These are phyloP conservation scores for Rostrohypoxylon terebratum DNA, from an alignment of 495 filamentous ascomycete genomes.

Conservation along the genomic window DNA sequence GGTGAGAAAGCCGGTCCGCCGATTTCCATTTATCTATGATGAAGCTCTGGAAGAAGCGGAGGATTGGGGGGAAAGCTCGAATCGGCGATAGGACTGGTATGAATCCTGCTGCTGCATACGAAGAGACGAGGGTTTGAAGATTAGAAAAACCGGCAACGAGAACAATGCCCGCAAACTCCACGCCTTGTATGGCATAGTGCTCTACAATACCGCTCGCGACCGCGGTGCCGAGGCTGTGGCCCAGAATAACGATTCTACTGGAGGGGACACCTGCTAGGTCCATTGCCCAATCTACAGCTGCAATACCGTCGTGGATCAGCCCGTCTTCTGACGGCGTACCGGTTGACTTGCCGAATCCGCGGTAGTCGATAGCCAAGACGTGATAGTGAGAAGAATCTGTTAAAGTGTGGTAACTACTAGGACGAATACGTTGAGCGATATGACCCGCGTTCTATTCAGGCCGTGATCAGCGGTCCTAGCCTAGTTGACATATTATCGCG, in stretches of 20 bases:
- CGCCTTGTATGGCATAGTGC: conserved; percentile 63
- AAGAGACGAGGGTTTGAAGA: conserved; percentile 73
- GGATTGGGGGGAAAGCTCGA: conserved; percentile 56
- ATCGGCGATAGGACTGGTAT: conserved; percentile 85
- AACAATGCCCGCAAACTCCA: conserved; percentile 76
- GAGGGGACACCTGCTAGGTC: conserved; percentile 72
- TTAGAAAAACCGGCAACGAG: conserved; percentile 83
- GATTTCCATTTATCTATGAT: conserved; percentile 68
- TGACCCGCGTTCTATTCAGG: conserved; percentile 67
- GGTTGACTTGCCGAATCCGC: conserved; percentile 86
- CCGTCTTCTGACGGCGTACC: conserved; percentile 85
- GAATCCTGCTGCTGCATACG: conserved; percentile 73
- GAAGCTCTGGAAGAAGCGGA: conserved; percentile 52
- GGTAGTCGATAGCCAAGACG: conserved; percentile 81
- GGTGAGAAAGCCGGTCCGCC: conserved; percentile 55
- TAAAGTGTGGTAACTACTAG: conserved; percentile 71
- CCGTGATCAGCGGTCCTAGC: conserved; percentile 13
- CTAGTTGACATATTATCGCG: too few species aligned
- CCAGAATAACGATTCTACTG: conserved; percentile 80
- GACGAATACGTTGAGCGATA: conserved; percentile 71
- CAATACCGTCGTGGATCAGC: conserved; percentile 80
- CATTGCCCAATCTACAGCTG: conserved; percentile 78
- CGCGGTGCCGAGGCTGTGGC: conserved; percentile 90
- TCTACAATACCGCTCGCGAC: conserved; percentile 79
- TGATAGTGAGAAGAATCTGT: conserved; percentile 69